Base-by-base conservation (phyloP, 257 asterid species). In the Buddleja alternifolia region DNA sequence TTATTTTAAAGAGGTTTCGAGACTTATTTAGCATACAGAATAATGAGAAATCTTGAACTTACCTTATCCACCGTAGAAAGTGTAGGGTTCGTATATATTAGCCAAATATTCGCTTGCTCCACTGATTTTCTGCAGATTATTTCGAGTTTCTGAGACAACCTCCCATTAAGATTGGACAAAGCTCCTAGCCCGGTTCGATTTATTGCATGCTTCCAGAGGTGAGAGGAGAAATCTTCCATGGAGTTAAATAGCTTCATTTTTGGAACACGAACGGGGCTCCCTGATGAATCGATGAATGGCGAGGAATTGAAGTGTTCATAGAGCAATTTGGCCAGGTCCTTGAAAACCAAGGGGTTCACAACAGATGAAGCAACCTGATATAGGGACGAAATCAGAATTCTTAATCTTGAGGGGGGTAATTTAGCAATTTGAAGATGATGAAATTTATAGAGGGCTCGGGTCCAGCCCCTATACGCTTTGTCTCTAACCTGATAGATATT, bases 61-160 rank as follows among this genome's bases (percentile, higher is more conserved):
- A 90, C 99, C 99, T 88, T n/a, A n/a, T 75, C 97, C 97, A 11
- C 92, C 75, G 20, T 94, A 91, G 85, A 91, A 94, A 48, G 97
- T 87, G 83, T 94, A 94, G 1, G 96, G 93, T 67, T 86, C 83
- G 48, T 94, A 94, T 62, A 94, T 87, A 57, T 65, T 85, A 50
- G 99, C 99, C 71, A 94, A 75, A 75, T 87, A 81, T 76, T 84
- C 2, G 95, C 95, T 82, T 89, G 96, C 64, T 91, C 96, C 69
- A 91, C 93, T 64, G 95, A 82, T 80, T 91, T 94, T 72, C 88
- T 84, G 59, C 95, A 91, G 71, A 88, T 78, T 15, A 40, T 70
- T 70, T 91, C 81, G 12, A 87, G 89, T 75, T 81, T 91, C 47
- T 67, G 83, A 7, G 96, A 82, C 61, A 80, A 60, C 63, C 75